Base-by-base conservation (phyloP, 768 basidiomycete species). In the Russula sp. region DNA sequence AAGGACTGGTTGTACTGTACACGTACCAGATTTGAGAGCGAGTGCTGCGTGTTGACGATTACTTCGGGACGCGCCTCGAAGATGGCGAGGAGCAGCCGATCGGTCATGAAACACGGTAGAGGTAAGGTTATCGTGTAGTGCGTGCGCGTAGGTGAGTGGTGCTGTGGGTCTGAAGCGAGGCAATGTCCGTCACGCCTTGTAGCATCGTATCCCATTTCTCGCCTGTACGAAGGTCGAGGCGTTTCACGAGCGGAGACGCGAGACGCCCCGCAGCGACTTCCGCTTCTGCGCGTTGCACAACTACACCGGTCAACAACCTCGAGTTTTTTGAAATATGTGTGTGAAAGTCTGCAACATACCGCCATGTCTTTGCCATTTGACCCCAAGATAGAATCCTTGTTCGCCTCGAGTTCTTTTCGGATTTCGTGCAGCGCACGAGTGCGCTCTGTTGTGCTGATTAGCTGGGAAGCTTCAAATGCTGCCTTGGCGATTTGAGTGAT, bases 1-100 rank as follows among this genome's bases (percentile, higher is more conserved):
- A 32, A 32, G 1, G 32, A 0, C 10, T 32, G 32, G 1, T 32
- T 30, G n/a, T n/a, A n/a, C n/a, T 34, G 34, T 34, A 11, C 34
- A 34, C 34, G 34, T 34, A 34, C 95, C 96, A 32, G 94, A 97
- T 75, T 98, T 99, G 73, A 99, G 91, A 1, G 97, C 96, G 71
- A 98, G 78, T 0, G 94, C 84, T 6, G 97, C 92, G 67, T 98
- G 73, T 98, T 98, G 46, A 98, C 91, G 28, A 98, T 93, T 14
- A 99, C 96, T 74, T 99, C 97, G 1, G 97, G 97, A 32, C 96
- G 83, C 3, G 96, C 91, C 75, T 98, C 97, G 70, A 99, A 99
- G 65, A 99, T 96, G 66, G 98, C 92, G 57, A 99, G 81, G 14
- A 99, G 79, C 1, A 97, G 24, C 97, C 97, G 67, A 99, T 95